Conservation (phyloP, 2,329 filamentous ascomycete species). For the Samsoniella hepiali region DNA sequence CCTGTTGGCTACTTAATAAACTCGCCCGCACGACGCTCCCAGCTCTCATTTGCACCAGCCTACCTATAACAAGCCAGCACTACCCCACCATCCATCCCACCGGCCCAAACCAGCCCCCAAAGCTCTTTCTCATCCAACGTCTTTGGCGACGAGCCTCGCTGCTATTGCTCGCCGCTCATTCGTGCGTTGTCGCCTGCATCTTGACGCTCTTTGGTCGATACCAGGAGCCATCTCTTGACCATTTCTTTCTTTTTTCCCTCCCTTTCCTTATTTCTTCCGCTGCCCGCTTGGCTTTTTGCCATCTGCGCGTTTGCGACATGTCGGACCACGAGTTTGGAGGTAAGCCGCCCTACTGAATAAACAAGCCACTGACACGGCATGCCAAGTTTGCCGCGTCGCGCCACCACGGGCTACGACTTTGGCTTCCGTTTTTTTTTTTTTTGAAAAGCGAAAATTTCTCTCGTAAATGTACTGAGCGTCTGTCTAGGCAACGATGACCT, state of each 20-base stretch:
- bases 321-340: conserved; percentile 65
- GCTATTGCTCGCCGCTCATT: neutral
- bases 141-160: neutral
- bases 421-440: conserved; percentile 6
- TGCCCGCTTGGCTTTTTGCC: neutral
- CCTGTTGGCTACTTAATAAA: neutral
- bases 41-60: neutral
- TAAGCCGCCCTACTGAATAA: conserved; percentile 35
- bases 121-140: conserved; percentile 3
- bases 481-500: conserved; percentile 58
- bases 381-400: neutral
- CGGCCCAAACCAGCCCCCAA: conserved; percentile 9
- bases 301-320: conserved; percentile 40
- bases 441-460: conserved; percentile 11
- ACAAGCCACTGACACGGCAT: conserved; percentile 3
- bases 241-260: neutral
- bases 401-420: neutral
- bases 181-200: neutral
- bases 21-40: neutral
- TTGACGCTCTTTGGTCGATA: neutral
- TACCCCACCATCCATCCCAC: conserved; percentile 19
- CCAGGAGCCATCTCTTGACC: neutral
- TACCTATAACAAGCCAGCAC: neutral
- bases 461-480: conserved; percentile 29
- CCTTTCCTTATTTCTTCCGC: neutral